phyloP scores from a whole-genome alignment of 148 eudicot species.

The Vaccinium vitisidaea region DNA sequence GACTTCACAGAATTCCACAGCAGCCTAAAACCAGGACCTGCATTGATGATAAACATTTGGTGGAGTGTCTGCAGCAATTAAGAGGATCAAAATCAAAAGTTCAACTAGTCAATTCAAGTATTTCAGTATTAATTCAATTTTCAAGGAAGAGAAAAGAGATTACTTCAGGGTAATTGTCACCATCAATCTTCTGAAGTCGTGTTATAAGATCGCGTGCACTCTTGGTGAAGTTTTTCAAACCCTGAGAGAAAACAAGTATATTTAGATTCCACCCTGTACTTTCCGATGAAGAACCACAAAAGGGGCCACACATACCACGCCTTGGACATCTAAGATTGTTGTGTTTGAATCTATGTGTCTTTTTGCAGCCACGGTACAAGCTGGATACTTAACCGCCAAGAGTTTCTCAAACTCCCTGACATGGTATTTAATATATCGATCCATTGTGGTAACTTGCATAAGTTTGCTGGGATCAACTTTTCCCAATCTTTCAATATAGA shows the following conservation, averaged over 20 bases:
- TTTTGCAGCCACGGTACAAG: conserved; percentile 87
- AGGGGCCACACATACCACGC: conserved; percentile 72
- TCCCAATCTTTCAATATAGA: conserved; percentile 92
- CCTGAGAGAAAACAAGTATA: conserved; percentile 40
- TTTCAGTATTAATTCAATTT: neutral
- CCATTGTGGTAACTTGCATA: conserved; percentile 87
- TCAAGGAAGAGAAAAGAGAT: conserved; percentile 4
- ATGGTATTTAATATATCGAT: conserved; percentile 81
- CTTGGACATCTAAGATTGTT: conserved; percentile 92
- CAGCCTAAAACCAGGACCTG: conserved; percentile 93
- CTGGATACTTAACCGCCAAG: conserved; percentile 74
- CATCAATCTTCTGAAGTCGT: conserved; percentile 89
- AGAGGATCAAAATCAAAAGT: conserved; percentile 13
- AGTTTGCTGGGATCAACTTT: conserved; percentile 88
- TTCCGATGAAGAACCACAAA: neutral
- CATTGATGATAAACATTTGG: conserved; percentile 98
- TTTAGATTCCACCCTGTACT: neutral
- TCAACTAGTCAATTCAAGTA: neutral
- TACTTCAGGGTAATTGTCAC: conserved; percentile 98
- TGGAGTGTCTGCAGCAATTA: conserved; percentile 61
- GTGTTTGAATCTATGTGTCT: conserved; percentile 95
- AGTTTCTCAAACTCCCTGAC: conserved; percentile 89
- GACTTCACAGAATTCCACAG: conserved; percentile 86
- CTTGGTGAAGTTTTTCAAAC: conserved; percentile 83
- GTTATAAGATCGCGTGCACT: conserved; percentile 76